Evolutionary conservation across 371 early-diverging fungal species (phyloP), one percentile per base, ranked within the genome.

Genomic region (Mucor saturninus): DNA sequence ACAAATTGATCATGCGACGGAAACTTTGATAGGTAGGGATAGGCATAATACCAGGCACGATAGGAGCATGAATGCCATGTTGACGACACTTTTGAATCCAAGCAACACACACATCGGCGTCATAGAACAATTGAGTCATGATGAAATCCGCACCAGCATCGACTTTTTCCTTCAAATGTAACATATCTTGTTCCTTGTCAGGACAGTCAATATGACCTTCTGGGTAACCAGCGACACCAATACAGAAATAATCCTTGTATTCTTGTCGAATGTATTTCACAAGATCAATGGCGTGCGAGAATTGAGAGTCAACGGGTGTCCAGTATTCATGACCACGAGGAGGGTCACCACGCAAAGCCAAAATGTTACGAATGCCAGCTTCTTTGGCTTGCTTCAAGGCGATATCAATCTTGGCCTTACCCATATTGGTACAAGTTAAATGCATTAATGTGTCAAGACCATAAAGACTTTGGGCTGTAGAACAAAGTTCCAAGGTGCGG

Each of bases 211-310:
- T 77, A 64, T 97, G 95, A 31, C 95, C 95, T 72, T 97, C 97
- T n/a, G 98, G 98, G 74, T 96, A 96, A 7, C 93, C 97, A 14
- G 97, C 97, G 46, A 98, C 97, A 64, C 94, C 96, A 65, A 97
- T 91, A 69, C 96, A 94, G 71, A 98, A 98, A 74, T 92, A 91
- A 79, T 96, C 95, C 5, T 92, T 93, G 72, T 96, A 91, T 56
- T 89, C 71, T 56, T 86, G 74, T 35, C 93, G 87, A 56, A 98
- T 95, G 70, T 96, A 95, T 29, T 79, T 81, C 6, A 98, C 97
- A n/a, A 98, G 83, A 73, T 98, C 98, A 55, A 86, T 77, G 11
- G 97, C 97, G 73, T 96, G 86, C 3, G 77, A 65, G 73, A 98
- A 97, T 3, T 89, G 88, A 49, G 82, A 86, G 53, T 93, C 94